A percentile compares a stretch with the other conserved stretches of the same genome.
Conservation (phyloP, 2,329 filamentous ascomycete genomes). For the Colletotrichum chlorophyti region DNA sequence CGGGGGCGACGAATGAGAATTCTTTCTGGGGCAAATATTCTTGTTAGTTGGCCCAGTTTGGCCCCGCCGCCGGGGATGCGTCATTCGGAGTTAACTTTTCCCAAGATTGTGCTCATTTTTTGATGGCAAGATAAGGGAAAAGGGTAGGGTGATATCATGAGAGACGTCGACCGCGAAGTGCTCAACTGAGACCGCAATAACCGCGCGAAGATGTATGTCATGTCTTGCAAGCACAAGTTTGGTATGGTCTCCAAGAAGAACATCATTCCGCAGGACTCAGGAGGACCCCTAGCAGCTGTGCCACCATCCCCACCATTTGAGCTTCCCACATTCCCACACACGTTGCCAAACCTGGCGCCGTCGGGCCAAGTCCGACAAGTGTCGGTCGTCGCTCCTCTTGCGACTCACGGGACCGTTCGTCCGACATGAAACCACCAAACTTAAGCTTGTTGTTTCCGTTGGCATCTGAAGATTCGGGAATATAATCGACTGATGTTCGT, state of each 20-base stretch:
- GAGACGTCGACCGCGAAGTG: not conserved
- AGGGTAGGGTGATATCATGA: not conserved
- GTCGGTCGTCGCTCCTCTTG: not conserved
- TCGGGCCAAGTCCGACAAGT: conserved; percentile 24
- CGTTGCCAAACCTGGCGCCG: not conserved
- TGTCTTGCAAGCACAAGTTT: not conserved
- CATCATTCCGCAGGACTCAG: too few relatives aligned
- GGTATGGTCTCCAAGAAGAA: too few relatives aligned
- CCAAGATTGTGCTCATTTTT: not conserved
- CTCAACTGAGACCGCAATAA: not conserved
- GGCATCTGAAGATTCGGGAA: not conserved
- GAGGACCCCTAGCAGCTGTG: too few relatives aligned
- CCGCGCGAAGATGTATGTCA: too few relatives aligned
- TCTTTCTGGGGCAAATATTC: not conserved
- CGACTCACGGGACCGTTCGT: not conserved
- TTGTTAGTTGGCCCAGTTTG: conserved; percentile 2
- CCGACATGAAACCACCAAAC: not conserved
- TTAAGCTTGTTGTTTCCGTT: not conserved
- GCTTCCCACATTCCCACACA: not conserved
- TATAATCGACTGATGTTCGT: conserved; percentile 11
- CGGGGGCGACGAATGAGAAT: conserved; percentile 15
- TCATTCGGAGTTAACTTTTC: conserved; percentile 10
- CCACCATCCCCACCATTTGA: not conserved
- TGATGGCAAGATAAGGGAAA: not conserved
- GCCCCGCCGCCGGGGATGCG: conserved; percentile 18